Conservation (phyloP, 106 monocot genomes). For the Allium sativum region DNA sequence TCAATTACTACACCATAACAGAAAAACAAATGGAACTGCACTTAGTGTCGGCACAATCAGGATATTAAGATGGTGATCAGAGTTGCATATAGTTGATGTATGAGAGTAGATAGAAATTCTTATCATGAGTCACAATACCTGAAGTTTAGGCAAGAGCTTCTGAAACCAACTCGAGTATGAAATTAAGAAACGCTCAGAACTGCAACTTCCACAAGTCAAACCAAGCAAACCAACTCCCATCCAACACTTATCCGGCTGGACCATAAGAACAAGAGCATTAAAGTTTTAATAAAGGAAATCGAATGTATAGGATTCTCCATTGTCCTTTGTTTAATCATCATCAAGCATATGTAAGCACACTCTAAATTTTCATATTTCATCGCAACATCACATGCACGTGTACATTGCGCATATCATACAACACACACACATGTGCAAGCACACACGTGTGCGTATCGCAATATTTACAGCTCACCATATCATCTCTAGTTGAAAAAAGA, state of each 20-base stretch:
- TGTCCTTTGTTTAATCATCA: background rate
- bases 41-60: too few relatives aligned
- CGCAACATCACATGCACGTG: background rate
- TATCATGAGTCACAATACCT: constrained; percentile 28
- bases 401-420: background rate
- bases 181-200: constrained; percentile 40
- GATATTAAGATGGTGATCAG: too few relatives aligned
- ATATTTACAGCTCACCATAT: too few relatives aligned
- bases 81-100: background rate
- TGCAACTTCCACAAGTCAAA: constrained; percentile 60
- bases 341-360: background rate
- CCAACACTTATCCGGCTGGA: constrained; percentile 81
- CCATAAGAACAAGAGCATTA: background rate
- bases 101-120: background rate
- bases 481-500: background rate
- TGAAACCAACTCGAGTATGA: constrained; percentile 72
- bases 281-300: constrained; percentile 2
- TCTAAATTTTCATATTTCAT: background rate
- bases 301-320: too few relatives aligned
- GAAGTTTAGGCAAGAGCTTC: constrained; percentile 48
- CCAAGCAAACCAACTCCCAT: constrained; percentile 69
- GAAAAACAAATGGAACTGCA: background rate
- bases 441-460: too few relatives aligned
- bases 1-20: background rate
- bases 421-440: too few relatives aligned